Evolutionary conservation across 1,284 basidiomycete species (phyloP).

Genomic region (Cryptococcus sp.): DNA sequence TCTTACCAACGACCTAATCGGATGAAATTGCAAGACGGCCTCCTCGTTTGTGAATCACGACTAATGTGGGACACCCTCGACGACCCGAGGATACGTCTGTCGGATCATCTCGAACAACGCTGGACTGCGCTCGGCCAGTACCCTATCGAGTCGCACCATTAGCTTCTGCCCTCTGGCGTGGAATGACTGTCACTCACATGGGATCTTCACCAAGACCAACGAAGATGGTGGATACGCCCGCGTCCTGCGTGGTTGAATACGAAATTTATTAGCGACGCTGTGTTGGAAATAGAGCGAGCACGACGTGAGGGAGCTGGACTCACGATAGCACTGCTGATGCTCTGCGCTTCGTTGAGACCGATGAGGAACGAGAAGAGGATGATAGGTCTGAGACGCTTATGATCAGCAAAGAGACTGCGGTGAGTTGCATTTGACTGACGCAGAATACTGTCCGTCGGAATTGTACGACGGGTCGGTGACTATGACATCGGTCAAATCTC

Average conservation of each 20-base stretch:
- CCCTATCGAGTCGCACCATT: constrained; percentile 15
- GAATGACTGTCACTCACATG: constrained; percentile 47
- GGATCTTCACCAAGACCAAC: constrained; percentile 81
- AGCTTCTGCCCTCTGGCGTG: not conserved
- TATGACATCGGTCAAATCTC: constrained; percentile 14
- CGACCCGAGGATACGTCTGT: constrained; percentile 52
- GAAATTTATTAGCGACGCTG: not conserved
- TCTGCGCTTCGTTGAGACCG: constrained; percentile 59
- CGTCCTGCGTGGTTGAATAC: constrained; percentile 28
- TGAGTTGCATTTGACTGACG: constrained; percentile 36
- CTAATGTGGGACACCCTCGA: constrained; percentile 41
- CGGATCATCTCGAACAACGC: constrained; percentile 58
- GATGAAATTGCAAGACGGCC: not conserved
- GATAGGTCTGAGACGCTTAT: constrained; percentile 56
- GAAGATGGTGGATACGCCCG: constrained; percentile 80
- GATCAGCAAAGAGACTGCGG: not conserved
- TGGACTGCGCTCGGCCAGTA: constrained; percentile 69
- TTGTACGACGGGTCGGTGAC: constrained; percentile 72
- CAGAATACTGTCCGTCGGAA: constrained; percentile 69
- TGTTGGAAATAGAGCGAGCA: too few relatives aligned
- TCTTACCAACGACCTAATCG: too few relatives aligned
- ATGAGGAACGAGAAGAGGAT: constrained; percentile 79
- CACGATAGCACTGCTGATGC: constrained; percentile 40
- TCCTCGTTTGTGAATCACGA: not conserved
- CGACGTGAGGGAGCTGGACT: constrained; percentile 1